Evolutionary conservation across 176 grass and related monocot genomes (phyloP), one percentile per base, ranked within the genome.

Genomic region (Oryza australiensis): DNA sequence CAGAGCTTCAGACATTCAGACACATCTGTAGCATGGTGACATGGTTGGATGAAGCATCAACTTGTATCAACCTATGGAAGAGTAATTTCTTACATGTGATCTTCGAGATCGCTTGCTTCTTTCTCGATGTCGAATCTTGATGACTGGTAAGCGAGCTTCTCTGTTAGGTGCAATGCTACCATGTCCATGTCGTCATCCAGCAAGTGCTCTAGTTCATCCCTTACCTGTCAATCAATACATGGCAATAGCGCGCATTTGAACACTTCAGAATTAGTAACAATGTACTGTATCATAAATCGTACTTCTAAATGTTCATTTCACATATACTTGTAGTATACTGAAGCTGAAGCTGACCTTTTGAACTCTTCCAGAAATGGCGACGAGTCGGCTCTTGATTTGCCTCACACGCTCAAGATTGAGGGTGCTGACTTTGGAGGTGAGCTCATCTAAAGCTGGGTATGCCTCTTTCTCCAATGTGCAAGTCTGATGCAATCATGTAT

Each of bases 191-290:
- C 93, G 48, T 95, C 90, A 23, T 92, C 93, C 5, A 95, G 85
- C 60, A 95, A 72, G 66, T 92, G 90, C 49, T 95, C 93, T 0
- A 95, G 85, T 71, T 95, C 93, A 70, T 95, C 90, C 70, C 90
- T 95, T 12, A 88, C 87, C 93, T 95, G 87, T 53, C 62, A 43
- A 55, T 27, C 55, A 30, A 26, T 4, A 9, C 22, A 60, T 51
- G 38, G 13, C 23, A 62, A 35, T 35, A n/a, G n/a, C n/a, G n/a
- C n/a, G 27, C 5, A 16, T 3, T 45, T 64, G 1, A 59, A 48
- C 16, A 1, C 15, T 72, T n/a, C 29, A 51, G n/a, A 68, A 70
- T 24, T 15, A 42, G 9, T 9, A 32, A 23, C 4, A 11, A 12
- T 38, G 13, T 7, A 4, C 0, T 79, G 2, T 6, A 18, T 3